phyloP scores from a whole-genome alignment of 257 asterid species.

The Solanum clarkiae region DNA sequence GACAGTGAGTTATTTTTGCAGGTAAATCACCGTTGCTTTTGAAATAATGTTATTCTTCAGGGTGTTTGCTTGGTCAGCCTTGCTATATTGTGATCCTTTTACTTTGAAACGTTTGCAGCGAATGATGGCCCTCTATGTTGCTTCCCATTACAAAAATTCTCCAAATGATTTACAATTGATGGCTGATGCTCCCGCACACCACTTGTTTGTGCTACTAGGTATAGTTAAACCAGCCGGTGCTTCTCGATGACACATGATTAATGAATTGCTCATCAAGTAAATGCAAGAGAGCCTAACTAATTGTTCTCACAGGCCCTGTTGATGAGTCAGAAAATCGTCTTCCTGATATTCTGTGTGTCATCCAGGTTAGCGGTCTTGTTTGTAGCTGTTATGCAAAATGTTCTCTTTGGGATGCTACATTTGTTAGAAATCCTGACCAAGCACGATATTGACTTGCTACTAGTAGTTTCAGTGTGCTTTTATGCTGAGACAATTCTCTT shows the following conservation, averaged over 20 bases:
- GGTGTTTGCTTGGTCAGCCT: not conserved
- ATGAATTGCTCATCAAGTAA: not conserved
- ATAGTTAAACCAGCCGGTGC: not conserved
- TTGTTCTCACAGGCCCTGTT: slow-evolving; percentile 60
- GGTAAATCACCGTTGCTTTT: slow-evolving; percentile 20
- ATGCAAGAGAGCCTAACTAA: not conserved
- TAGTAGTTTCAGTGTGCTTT: not conserved
- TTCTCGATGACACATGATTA: not conserved
- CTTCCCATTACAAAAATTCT: slow-evolving; percentile 93
- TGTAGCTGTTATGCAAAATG: not conserved
- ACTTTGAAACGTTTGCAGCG: slow-evolving; percentile 33
- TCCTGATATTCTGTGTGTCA: slow-evolving; percentile 87
- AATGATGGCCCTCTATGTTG: slow-evolving; percentile 97
- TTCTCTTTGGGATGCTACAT: not conserved
- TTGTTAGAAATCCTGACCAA: not conserved
- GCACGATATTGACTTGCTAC: not conserved
- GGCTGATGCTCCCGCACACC: slow-evolving; percentile 99
- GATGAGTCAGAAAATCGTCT: slow-evolving; percentile 78
- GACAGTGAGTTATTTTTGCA: slow-evolving; percentile 87
- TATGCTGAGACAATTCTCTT: not conserved
- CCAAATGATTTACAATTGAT: slow-evolving; percentile 91
- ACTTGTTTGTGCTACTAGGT: slow-evolving; percentile 96
- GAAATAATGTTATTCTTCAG: not conserved
- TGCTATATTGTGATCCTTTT: not conserved
- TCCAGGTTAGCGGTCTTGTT: slow-evolving; percentile 46